Percentiles rank a stretch among this genome's conserved stretches.
phyloP scores from a whole-genome alignment of 1,284 basidiomycete genomes.

The Boletus hoseneyae region DNA sequence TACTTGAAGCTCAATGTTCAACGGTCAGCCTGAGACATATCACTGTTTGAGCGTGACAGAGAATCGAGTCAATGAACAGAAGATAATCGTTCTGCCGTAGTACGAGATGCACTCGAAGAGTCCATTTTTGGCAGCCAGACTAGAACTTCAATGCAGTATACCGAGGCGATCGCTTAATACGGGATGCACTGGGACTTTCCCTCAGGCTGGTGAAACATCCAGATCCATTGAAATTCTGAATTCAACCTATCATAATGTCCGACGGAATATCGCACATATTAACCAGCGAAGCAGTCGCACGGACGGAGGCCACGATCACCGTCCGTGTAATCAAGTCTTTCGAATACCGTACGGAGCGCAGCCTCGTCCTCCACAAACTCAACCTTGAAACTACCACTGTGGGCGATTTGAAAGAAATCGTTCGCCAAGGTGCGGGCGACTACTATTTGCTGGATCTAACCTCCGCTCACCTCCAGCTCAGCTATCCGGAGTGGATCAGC shows the following conservation, averaged over 20 bases:
- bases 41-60: too few relatives aligned
- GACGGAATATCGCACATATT: constrained; percentile 50
- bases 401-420: constrained; percentile 69
- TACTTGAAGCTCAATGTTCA: too few relatives aligned
- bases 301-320: constrained; percentile 79
- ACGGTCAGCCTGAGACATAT: too few relatives aligned
- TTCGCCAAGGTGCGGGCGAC: constrained; percentile 51
- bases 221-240: background rate
- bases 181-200: too few relatives aligned
- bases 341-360: constrained; percentile 87
- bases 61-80: too few relatives aligned
- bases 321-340: constrained; percentile 95
- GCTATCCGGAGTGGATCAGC: constrained; percentile 69
- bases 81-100: too few relatives aligned
- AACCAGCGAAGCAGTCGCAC: constrained; percentile 66
- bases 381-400: constrained; percentile 81
- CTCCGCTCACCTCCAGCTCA: constrained; percentile 31
- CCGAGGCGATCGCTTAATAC: too few relatives aligned
- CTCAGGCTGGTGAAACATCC: background rate
- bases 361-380: constrained; percentile 78
- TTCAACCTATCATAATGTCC: constrained; percentile 28
- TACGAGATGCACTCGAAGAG: too few relatives aligned
- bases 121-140: too few relatives aligned
- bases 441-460: background rate
- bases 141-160: too few relatives aligned